phyloP scores from a whole-genome alignment of 768 basidiomycete species.

The Hydnum rufescens region DNA sequence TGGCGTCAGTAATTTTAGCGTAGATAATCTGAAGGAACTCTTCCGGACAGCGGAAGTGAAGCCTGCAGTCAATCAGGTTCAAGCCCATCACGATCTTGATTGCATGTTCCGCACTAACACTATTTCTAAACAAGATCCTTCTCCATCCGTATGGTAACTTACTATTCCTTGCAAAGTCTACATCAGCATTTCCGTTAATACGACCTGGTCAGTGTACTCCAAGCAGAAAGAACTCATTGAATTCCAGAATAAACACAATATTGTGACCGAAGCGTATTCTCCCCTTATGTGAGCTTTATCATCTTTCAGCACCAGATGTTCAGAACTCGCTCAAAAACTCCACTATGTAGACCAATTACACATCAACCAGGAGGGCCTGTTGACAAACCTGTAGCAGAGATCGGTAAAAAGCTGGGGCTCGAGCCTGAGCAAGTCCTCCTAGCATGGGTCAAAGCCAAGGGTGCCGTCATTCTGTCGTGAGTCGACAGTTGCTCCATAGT shows the following conservation, averaged over 20 bases:
- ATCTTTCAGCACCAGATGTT: not conserved
- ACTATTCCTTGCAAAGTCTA: too few relatives aligned
- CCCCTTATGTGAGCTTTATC: constrained; percentile 36
- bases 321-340: too few relatives aligned
- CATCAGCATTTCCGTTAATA: constrained; percentile 28
- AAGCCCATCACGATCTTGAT: not conserved
- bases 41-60: constrained; percentile 31
- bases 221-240: constrained; percentile 25
- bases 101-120: not conserved
- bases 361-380: constrained; percentile 40
- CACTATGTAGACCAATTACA: constrained; percentile 33
- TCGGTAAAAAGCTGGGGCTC: constrained; percentile 33
- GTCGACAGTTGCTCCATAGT: too few relatives aligned
- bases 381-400: constrained; percentile 33
- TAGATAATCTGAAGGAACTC: constrained; percentile 32
- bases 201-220: not conserved
- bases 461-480: constrained; percentile 46
- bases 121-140: constrained; percentile 26
- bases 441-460: constrained; percentile 48
- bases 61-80: constrained; percentile 60
- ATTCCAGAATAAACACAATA: constrained; percentile 34
- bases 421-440: constrained; percentile 46
- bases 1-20: constrained; percentile 51
- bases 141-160: constrained; percentile 50
- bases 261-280: constrained; percentile 47